A percentile compares a stretch with the other conserved stretches of the same genome.
phyloP scores from a whole-genome alignment of 2,329 filamentous ascomycete species.

The Beauveria pseudobassiana region DNA sequence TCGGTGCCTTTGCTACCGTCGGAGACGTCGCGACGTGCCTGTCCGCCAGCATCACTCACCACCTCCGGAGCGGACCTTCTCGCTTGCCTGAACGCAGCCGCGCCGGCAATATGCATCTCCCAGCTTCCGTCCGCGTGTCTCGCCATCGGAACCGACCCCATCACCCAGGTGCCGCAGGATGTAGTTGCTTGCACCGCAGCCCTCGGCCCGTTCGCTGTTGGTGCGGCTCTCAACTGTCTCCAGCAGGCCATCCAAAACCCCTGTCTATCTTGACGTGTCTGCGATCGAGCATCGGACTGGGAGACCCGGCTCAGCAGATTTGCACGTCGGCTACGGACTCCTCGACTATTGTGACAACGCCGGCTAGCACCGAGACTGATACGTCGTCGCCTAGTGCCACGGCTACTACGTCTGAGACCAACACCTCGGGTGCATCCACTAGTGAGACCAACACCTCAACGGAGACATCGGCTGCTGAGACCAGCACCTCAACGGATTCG shows the following conservation, averaged over 20 bases:
- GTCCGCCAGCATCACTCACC: background rate
- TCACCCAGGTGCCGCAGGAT: background rate
- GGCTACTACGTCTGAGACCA: background rate
- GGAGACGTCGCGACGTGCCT: conserved; percentile 5
- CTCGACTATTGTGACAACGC: background rate
- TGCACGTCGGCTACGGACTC: background rate
- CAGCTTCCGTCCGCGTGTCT: conserved; percentile 11
- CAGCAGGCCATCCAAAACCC: background rate
- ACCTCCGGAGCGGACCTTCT: conserved; percentile 4
- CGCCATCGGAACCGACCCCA: background rate
- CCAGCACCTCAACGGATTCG: background rate
- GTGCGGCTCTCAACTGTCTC: conserved; percentile 5
- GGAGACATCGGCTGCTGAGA: background rate
- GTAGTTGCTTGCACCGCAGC: conserved; percentile 8
- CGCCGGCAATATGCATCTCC: conserved; percentile 9
- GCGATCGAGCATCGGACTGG: background rate
- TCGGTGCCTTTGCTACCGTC: conserved; percentile 11
- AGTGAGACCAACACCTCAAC: background rate
- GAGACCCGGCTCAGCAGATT: background rate
- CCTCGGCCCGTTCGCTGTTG: conserved; percentile 11
- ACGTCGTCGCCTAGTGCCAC: no score
- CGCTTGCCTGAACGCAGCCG: conserved; percentile 8
- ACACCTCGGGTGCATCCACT: no score
- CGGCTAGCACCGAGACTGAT: background rate
- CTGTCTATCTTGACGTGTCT: background rate